A percentile compares a stretch with the other conserved stretches of the same genome.
phyloP scores from a whole-genome alignment of 208 protist genomes.

The Acanthamoeba castellanii region DNA sequence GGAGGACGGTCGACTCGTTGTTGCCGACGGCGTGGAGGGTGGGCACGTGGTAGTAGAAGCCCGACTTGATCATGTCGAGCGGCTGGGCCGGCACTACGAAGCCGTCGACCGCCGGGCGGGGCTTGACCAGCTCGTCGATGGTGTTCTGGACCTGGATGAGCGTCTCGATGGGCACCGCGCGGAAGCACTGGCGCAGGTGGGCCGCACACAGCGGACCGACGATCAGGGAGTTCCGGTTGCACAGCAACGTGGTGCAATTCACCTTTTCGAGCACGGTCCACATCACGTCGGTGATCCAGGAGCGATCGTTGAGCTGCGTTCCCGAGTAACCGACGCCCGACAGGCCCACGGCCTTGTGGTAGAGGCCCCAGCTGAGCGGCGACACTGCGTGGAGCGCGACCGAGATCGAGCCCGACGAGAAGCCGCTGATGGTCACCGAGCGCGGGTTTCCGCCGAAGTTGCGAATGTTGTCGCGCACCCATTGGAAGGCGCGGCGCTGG shows the following conservation, averaged over 20 bases:
- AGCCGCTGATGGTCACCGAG: slow-evolving; percentile 22
- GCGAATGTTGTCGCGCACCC: slow-evolving; percentile 67
- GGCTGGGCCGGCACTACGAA: neutral
- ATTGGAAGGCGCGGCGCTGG: slow-evolving; percentile 52
- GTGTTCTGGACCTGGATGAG: neutral
- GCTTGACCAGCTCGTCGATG: neutral
- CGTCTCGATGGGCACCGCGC: neutral
- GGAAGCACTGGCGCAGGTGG: neutral
- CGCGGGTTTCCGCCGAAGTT: slow-evolving; percentile 69
- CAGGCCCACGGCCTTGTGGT: neutral
- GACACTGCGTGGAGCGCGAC: neutral
- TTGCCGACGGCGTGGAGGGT: neutral
- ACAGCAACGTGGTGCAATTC: neutral
- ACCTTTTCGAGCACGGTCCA: neutral
- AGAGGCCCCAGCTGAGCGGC: neutral
- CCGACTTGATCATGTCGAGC: neutral
- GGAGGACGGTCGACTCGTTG: neutral
- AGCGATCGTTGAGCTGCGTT: neutral
- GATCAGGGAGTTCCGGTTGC: neutral
- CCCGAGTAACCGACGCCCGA: slow-evolving; percentile 18
- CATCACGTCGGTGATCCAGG: neutral
- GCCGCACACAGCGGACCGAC: neutral
- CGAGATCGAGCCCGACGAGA: neutral
- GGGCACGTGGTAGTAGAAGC: neutral
- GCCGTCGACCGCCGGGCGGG: neutral